Evolutionary conservation across 1,284 basidiomycete genomes (phyloP).

Genomic region (Tylopilus sp.): DNA sequence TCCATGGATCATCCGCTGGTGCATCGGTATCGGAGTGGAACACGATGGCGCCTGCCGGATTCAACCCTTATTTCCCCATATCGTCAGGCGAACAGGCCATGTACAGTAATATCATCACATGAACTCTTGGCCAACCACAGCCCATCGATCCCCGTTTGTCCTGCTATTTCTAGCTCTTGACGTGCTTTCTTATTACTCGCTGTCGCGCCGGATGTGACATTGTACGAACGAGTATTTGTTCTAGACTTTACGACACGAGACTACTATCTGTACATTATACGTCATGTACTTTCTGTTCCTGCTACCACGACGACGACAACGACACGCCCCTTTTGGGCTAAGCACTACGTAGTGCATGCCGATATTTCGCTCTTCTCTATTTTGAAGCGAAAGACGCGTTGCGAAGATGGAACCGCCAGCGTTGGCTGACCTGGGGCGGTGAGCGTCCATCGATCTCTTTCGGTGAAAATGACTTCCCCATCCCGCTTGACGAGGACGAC

Average conservation of each 20-base stretch:
- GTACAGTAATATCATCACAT: constrained; percentile 53
- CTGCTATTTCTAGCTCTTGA: constrained; percentile 16
- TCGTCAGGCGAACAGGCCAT: constrained; percentile 44
- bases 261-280: constrained; percentile 31
- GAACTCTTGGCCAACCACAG: constrained; percentile 18
- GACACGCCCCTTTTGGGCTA: constrained; percentile 13
- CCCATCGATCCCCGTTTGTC: neutral
- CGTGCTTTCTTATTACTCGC: constrained; percentile 21
- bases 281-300: constrained; percentile 29
- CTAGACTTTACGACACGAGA: constrained; percentile 29
- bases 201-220: constrained; percentile 35
- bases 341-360: constrained; percentile 13
- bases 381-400: constrained; percentile 54
- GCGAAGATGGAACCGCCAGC: constrained; percentile 40
- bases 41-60: constrained; percentile 49
- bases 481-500: constrained; percentile 61
- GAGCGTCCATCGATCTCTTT: constrained; percentile 65
- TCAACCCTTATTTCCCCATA: constrained; percentile 68
- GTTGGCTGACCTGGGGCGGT: constrained; percentile 35
- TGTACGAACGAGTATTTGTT: constrained; percentile 30
- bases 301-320: constrained; percentile 4
- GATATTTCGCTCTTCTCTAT: constrained; percentile 30
- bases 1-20: constrained; percentile 36
- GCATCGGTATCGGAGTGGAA: constrained; percentile 59
- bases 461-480: constrained; percentile 62